These are phyloP conservation scores for Cytospora paraplurivora DNA, from an alignment of 2,329 filamentous ascomycete genomes.

Conservation along the genomic window DNA sequence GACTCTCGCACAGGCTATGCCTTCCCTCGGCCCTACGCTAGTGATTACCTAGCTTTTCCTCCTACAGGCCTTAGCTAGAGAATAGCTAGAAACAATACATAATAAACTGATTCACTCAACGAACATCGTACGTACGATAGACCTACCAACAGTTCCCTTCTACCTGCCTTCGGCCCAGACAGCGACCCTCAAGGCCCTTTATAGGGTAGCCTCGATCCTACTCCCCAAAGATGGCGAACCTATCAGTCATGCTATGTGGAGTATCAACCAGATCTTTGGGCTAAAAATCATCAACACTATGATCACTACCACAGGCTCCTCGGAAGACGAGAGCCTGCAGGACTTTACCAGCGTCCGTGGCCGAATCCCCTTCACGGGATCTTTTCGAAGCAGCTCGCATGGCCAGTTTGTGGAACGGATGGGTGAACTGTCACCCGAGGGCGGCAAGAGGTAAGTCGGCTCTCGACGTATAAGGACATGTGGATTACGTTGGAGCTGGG, in stretches of 20 bases:
- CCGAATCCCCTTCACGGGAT: slow-evolving; percentile 3
- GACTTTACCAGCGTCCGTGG: slow-evolving; percentile 9
- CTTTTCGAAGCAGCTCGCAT: background rate
- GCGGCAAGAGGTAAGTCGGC: background rate
- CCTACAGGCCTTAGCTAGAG: too few species aligned
- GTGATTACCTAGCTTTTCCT: too few species aligned
- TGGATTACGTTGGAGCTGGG: background rate
- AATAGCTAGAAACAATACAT: too few species aligned
- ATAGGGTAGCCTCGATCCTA: background rate
- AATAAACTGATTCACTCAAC: too few species aligned
- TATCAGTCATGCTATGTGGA: slow-evolving; percentile 10
- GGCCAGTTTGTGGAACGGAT: background rate
- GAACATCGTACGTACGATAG: too few species aligned
- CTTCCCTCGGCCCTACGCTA: too few species aligned
- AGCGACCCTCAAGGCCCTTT: slow-evolving; percentile 4
- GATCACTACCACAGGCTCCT: background rate
- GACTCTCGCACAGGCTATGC: too few species aligned
- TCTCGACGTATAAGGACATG: background rate
- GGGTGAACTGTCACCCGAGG: too few species aligned
- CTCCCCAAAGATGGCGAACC: background rate
- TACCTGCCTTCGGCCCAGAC: slow-evolving; percentile 9
- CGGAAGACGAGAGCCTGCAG: slow-evolving; percentile 1
- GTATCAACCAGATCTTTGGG: slow-evolving; percentile 5
- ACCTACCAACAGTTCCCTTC: too few species aligned
- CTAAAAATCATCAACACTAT: slow-evolving; percentile 12